Base-by-base conservation (phyloP, 108 stramenopile species). In the Fragilaria crotonensis region DNA sequence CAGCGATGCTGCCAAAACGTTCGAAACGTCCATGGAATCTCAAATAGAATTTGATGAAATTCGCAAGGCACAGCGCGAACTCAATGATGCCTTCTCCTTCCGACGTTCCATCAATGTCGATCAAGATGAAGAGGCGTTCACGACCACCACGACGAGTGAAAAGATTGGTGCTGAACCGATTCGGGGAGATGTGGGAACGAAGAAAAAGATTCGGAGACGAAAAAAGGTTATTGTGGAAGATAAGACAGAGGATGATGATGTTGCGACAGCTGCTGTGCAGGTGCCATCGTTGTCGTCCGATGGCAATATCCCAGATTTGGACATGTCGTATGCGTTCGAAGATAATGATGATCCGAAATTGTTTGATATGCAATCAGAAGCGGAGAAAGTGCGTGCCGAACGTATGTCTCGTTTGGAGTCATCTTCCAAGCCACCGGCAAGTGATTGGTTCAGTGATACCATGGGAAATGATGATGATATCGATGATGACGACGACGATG, bases 21-120 rank as follows among this genome's bases (percentile, higher is more conserved):
- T 94, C 45, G 86, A 90, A 73, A 72, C 57, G 25, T 84, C 74
- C 50, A 80, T 94, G 81, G 89, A 94, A 59, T 70, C 70, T 64
- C 87, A 90, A 61, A 60, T 90, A 52, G 84, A 90, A 71, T 50
- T 90, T 47, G 80, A 81, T 18, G 92, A 94, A 57, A 73, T 94
- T 51, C 75, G 89, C 4, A 80, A 83, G 60, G 83, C 92, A 0
- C 88, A 90, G 53, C 57, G 55, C 9, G 92, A 94, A 48, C 59
- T 93, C 57, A 89, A 69, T 33, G 81, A 86, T 30, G 93, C 89
- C 4, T 94, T 94, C 70, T 80, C 76, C 20, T 90, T 90, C 64
- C 73, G 92, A 30, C 83, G 92, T 63, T 81, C 84, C 58, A 93
- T 93, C 65, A 90, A 93, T 74, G 79, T 79, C 27, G 81, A 89